Percentiles rank a stretch among this genome's conserved stretches.
These are phyloP conservation scores for Stagonosporopsis rhizophila DNA, from an alignment of 2,329 filamentous ascomycete genomes.

Conservation along the genomic window DNA sequence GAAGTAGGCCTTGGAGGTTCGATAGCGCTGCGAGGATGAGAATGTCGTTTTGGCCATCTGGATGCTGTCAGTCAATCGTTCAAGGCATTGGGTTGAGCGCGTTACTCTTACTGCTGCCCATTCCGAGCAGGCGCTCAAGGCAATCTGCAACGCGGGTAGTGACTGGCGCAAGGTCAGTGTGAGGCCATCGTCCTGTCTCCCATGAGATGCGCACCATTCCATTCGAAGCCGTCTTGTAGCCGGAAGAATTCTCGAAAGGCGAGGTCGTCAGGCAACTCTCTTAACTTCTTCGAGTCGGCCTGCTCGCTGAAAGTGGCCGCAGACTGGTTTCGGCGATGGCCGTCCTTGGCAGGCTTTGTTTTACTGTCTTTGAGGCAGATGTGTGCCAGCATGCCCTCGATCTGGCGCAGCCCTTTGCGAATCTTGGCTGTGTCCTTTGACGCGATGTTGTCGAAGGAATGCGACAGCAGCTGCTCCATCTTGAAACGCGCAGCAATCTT, in stretches of 20 bases:
- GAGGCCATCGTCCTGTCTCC: background rate
- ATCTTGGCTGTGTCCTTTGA: slow-evolving; percentile 90
- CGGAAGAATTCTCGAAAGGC: slow-evolving; percentile 97
- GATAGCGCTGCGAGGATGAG: slow-evolving; percentile 89
- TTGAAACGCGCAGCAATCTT: slow-evolving; percentile 19
- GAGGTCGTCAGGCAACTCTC: slow-evolving; percentile 77
- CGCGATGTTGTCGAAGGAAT: slow-evolving; percentile 95
- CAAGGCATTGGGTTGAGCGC: background rate
- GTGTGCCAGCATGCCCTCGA: slow-evolving; percentile 91
- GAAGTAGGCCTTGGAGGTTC: slow-evolving; percentile 83
- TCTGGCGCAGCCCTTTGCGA: slow-evolving; percentile 90
- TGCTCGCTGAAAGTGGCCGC: slow-evolving; percentile 44
- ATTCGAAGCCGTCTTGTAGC: slow-evolving; percentile 95
- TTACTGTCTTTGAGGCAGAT: slow-evolving; percentile 76
- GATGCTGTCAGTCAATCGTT: slow-evolving; percentile 15
- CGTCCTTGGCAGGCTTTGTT: slow-evolving; percentile 41
- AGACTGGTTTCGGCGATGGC: slow-evolving; percentile 48
- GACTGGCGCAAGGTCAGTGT: slow-evolving; percentile 57
- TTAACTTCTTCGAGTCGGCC: slow-evolving; percentile 59
- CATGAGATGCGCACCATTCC: slow-evolving; percentile 69
- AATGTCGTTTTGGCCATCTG: slow-evolving; percentile 81
- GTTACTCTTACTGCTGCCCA: slow-evolving; percentile 63
- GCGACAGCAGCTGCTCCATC: slow-evolving; percentile 91
- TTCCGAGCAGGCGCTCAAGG: slow-evolving; percentile 84
- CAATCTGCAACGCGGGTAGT: slow-evolving; percentile 84